Base-by-base conservation (phyloP, 768 basidiomycete genomes). In the Suillus spraguei region DNA sequence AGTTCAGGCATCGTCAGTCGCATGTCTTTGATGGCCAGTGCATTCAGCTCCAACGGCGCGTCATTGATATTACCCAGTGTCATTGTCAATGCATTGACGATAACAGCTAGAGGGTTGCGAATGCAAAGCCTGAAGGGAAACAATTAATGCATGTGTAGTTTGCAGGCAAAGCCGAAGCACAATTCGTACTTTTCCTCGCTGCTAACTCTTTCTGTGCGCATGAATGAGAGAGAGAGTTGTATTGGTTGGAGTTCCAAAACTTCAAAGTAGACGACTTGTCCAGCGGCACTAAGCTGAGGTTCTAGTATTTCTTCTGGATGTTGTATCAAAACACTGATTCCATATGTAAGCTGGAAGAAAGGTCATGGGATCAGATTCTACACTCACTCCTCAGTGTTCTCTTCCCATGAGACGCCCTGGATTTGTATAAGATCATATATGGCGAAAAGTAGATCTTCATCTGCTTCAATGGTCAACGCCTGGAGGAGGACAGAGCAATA, bases 21-120 rank as follows among this genome's bases (percentile, higher is more conserved):
- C 84, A 96, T 93, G 71, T 99, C 97, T 74, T 95, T 94, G 74
- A 99, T 91, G 33, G 88, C 90, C 44, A 99, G 84, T 0, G 95
- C 94, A 72, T 98, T 99, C 80, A 99, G 85, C 68, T 93, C 92
- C 50, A 99, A 83, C 20, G 94, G 92, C 0, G 97, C 96, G 70
- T 95, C 95, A 67, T 99, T 97, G 78, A 99, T 85, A 70, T 99
- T 99, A 8, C 97, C 97, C 32, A 99, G 82, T 0, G 97, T 90
- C 95, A 99, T 98, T 0, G 96, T 95, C 50, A 99, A 78, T 2
- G 95, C 95, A 71, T 99, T 97, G 63, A 99, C 80, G 38, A 96
- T 88, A 52, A 97, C 92, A 58, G 95, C 94, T 63, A 98, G 77
- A 2, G 97, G 97, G 71, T 98, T 99, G 54, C 91, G 88, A 55